These are phyloP conservation scores for Mitragyna speciosa DNA, from an alignment of 257 asterid species.

Conservation along the genomic window DNA sequence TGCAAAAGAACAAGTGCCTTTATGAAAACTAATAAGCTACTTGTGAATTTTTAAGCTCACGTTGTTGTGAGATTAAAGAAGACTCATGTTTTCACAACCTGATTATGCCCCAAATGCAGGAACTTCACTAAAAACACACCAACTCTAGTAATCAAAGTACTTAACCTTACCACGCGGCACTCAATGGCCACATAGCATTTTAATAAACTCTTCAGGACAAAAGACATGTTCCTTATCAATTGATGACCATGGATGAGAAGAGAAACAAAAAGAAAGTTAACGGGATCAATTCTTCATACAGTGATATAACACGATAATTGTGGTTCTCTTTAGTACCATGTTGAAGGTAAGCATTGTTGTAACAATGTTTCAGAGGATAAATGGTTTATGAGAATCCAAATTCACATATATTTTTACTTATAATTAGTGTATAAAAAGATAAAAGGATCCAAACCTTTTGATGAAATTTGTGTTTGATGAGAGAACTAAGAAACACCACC, in stretches of 20 bases:
- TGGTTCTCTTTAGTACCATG: not conserved
- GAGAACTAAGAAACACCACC: not conserved
- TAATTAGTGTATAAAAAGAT: not conserved
- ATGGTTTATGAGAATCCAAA: not conserved
- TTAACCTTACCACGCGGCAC: not conserved
- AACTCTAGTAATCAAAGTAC: not conserved
- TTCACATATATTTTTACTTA: not conserved
- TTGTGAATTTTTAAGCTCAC: not conserved
- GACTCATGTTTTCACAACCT: not conserved
- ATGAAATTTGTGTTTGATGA: not conserved
- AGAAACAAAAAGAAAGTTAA: too few relatives aligned
- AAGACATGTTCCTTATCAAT: too few relatives aligned
- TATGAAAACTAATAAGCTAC: not conserved
- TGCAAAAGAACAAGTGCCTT: not conserved
- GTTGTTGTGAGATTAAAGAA: not conserved
- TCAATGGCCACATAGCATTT: not conserved
- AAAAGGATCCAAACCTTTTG: not conserved
- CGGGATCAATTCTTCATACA: too few relatives aligned
- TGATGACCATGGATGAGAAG: too few relatives aligned
- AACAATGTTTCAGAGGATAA: not conserved
- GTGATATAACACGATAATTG: too few relatives aligned
- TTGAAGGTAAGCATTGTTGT: not conserved
- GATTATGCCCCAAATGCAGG: not conserved
- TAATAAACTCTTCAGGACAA: too few relatives aligned
- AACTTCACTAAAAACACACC: not conserved